phyloP scores from a whole-genome alignment of 495 filamentous ascomycete genomes.

The Cudoniella acicularis region DNA sequence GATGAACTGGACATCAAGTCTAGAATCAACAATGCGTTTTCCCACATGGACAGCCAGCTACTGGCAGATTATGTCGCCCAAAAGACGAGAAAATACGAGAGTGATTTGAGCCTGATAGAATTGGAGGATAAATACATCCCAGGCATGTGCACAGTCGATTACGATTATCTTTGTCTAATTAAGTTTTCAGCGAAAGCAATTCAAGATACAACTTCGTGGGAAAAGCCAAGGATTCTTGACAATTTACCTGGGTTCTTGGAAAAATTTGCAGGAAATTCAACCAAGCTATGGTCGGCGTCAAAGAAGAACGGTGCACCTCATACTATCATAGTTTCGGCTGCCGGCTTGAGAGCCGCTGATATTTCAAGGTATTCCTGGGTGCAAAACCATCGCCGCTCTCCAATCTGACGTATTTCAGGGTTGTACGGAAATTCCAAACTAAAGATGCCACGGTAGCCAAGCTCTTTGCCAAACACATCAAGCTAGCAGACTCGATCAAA shows the following conservation, averaged over 20 bases:
- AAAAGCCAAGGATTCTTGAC: slow-evolving; percentile 55
- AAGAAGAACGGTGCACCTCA: slow-evolving; percentile 76
- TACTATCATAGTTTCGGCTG: slow-evolving; percentile 74
- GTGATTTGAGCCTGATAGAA: slow-evolving; percentile 76
- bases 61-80: slow-evolving; percentile 86
- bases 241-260: slow-evolving; percentile 78
- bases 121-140: slow-evolving; percentile 77
- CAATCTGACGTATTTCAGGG: slow-evolving; percentile 52
- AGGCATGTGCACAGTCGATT: slow-evolving; percentile 45
- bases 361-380: slow-evolving; percentile 58
- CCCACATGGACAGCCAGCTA: slow-evolving; percentile 73
- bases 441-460: slow-evolving; percentile 79
- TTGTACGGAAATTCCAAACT: slow-evolving; percentile 70
- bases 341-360: slow-evolving; percentile 80
- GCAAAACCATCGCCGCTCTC: too few relatives aligned
- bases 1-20: slow-evolving; percentile 55
- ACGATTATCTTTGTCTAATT: neutral
- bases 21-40: slow-evolving; percentile 79
- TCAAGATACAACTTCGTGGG: slow-evolving; percentile 71
- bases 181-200: slow-evolving; percentile 25
- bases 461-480: slow-evolving; percentile 97
- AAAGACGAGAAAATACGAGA: slow-evolving; percentile 70
- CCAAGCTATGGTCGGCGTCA: slow-evolving; percentile 56
- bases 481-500: slow-evolving; percentile 79
- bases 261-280: slow-evolving; percentile 48